phyloP scores from a whole-genome alignment of 768 basidiomycete genomes.

The Nevesoporus exiguus region DNA sequence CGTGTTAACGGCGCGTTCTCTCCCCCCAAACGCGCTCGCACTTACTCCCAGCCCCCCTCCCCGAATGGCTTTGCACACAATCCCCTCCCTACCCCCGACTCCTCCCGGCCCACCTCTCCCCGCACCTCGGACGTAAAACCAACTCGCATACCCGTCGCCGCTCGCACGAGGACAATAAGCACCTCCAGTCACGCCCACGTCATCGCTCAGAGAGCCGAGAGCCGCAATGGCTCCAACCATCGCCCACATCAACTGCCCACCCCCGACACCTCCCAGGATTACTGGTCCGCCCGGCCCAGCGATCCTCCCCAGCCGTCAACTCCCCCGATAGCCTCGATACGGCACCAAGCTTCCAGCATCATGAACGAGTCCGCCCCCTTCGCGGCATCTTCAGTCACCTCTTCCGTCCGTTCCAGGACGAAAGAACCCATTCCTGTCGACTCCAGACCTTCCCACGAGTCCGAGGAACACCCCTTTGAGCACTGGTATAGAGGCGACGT shows the following conservation, averaged over 20 bases:
- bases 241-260: constrained; percentile 24
- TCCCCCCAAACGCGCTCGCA: constrained; percentile 52
- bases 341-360: constrained; percentile 45
- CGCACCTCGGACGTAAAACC: constrained; percentile 39
- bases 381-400: constrained; percentile 40
- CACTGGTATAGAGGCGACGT: constrained; percentile 91
- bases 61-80: constrained; percentile 30
- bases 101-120: constrained; percentile 43
- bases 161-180: constrained; percentile 41
- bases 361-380: constrained; percentile 68
- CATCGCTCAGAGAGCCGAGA: constrained; percentile 36
- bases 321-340: constrained; percentile 33
- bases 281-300: constrained; percentile 29
- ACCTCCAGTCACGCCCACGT: constrained; percentile 38
- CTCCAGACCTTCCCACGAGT: constrained; percentile 64
- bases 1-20: constrained; percentile 30
- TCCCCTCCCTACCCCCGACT: constrained; percentile 34
- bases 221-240: constrained; percentile 30
- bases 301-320: constrained; percentile 31
- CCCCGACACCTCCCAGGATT: constrained; percentile 30
- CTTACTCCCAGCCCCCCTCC: constrained; percentile 53
- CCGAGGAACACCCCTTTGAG: constrained; percentile 80
- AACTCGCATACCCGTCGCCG: constrained; percentile 48
- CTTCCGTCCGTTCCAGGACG: constrained; percentile 38
- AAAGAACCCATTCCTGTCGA: constrained; percentile 33